These are phyloP conservation scores for Fagus sylvatica DNA, from an alignment of 306 rosid genomes.

Conservation along the genomic window DNA sequence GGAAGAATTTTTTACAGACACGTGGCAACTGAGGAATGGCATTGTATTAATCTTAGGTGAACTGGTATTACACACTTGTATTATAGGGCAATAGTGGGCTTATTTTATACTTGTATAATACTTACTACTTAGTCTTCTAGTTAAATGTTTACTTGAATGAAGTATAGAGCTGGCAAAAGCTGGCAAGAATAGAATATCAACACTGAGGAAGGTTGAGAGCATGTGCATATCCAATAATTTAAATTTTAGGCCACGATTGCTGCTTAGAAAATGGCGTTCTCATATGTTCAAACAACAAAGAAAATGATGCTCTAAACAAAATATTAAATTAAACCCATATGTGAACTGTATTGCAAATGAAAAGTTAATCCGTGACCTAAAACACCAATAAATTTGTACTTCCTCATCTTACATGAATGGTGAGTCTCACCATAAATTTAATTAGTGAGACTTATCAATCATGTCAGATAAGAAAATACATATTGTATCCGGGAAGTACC, in stretches of 20 bases:
- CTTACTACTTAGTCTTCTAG: not conserved
- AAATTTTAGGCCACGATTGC: not conserved
- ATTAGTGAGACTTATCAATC: no score
- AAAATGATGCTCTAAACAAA: not conserved
- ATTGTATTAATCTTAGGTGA: not conserved
- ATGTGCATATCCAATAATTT: not conserved
- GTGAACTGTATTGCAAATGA: not conserved
- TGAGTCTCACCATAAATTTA: no score
- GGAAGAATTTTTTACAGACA: not conserved
- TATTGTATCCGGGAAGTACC: no score
- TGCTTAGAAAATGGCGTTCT: not conserved
- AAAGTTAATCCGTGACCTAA: no score
- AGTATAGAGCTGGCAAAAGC: slow-evolving; percentile 29
- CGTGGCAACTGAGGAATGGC: slow-evolving; percentile 24
- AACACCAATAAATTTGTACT: no score
- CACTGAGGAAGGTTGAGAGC: not conserved
- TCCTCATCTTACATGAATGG: no score
- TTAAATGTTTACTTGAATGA: not conserved
- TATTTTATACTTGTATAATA: not conserved
- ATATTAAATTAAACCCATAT: not conserved
- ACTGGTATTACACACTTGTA: not conserved
- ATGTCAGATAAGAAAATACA: no score
- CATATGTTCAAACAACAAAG: not conserved
- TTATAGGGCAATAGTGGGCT: not conserved
- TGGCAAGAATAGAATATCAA: slow-evolving; percentile 14